phyloP scores from a whole-genome alignment of 169 alveolate species.

The Nephromyces sp. region DNA sequence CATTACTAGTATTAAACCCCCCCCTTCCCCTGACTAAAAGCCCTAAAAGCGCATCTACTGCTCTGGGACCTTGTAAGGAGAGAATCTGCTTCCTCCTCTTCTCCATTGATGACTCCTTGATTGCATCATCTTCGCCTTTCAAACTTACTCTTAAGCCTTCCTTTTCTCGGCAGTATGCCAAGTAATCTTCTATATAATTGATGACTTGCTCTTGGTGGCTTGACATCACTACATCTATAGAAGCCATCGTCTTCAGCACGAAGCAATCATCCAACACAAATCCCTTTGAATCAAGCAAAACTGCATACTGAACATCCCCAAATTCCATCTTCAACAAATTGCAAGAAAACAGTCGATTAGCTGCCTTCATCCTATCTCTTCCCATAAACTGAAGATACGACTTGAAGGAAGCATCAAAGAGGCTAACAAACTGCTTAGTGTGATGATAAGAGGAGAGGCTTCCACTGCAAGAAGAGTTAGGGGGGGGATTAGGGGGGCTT shows the following conservation, averaged over 20 bases:
- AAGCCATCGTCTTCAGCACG: neutral
- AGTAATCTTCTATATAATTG: too few relatives aligned
- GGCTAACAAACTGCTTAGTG: neutral
- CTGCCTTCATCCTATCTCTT: neutral
- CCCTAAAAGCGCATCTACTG: neutral
- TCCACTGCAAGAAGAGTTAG: neutral
- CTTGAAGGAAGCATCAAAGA: neutral
- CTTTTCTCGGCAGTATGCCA: too few relatives aligned
- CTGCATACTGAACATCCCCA: constrained; percentile 22
- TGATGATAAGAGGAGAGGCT: neutral
- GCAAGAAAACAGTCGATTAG: neutral
- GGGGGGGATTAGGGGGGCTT: neutral
- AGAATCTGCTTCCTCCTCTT: neutral
- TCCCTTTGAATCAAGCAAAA: constrained; percentile 15
- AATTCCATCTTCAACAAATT: neutral
- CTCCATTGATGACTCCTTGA: neutral
- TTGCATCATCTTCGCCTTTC: neutral
- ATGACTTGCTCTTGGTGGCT: too few relatives aligned
- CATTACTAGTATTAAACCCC: too few relatives aligned
- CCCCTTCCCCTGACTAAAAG: too few relatives aligned
- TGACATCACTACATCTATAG: neutral
- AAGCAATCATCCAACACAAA: constrained; percentile 20
- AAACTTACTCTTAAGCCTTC: too few relatives aligned
- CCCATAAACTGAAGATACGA: neutral
- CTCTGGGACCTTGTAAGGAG: neutral